Evolutionary conservation across 140 eudicot species (phyloP), one percentile per base, ranked within the genome.

Genomic region (Ambrosia hybrid): DNA sequence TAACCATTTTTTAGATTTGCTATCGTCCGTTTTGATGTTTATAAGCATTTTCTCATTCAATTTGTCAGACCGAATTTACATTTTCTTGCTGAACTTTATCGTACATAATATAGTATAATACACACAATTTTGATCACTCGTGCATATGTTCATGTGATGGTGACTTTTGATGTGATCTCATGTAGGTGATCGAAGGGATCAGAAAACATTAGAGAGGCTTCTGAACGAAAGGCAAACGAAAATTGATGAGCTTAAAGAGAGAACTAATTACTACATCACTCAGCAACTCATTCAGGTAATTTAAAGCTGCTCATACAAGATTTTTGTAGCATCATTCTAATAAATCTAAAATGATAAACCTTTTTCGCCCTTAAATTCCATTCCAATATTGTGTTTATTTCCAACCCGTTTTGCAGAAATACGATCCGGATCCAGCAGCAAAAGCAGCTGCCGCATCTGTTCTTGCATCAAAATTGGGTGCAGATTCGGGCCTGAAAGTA

Each of bases 201-300:
- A 85, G 75, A 86, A 87, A 73, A 68, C 89, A 16, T 83, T 93
- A 75, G 98, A 90, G 63, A 87, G 75, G 68, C 97, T 93, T 74
- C 85, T 87, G 39, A 80, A 86, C 67, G 98, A 93, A 79, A 86
- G 97, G 78, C 92, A 82, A 76, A 80, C 81, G 57, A 93, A 93
- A 82, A 93, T 93, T 67, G 90, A 93, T 68, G 98, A 90, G 68
- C 97, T 93, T 16, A 93, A 93, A 83, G 98, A 93, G 81, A 85
- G 76, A 77, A 87, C 96, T 14, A 93, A 93, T 78, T 93, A 87
- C 78, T 93, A 93, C 78, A 80, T 65, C 8, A 93, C 98, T 16
- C 98, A 89, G 66, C 97, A 93, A 78, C 96, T 93, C 57, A 93
- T 93, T 78, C 98, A 93, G 98, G 98, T 93, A 68, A 45, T 7